Percentiles rank a stretch among this genome's conserved stretches.
These are phyloP conservation scores for Stephanodiscus triporus DNA, from an alignment of 108 stramenopile genomes.

Conservation along the genomic window DNA sequence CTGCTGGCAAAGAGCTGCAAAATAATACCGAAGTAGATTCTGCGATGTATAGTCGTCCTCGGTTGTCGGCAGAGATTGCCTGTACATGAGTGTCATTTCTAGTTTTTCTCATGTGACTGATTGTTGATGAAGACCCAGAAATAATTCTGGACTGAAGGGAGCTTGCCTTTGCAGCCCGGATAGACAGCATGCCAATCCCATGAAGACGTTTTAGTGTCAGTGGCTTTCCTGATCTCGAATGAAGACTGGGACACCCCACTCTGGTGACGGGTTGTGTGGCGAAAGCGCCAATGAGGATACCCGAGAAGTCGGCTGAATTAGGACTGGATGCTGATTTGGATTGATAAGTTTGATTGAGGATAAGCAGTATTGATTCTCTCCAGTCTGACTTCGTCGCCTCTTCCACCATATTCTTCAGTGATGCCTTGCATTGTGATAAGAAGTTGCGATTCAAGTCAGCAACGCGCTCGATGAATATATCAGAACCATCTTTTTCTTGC, in stretches of 20 bases:
- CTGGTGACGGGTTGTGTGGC: not conserved
- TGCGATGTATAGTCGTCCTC: conserved; percentile 67
- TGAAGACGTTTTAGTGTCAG: conserved; percentile 33
- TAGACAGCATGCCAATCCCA: conserved; percentile 39
- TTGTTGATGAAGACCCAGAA: conserved; percentile 34
- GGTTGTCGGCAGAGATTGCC: conserved; percentile 58
- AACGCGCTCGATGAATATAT: conserved; percentile 21
- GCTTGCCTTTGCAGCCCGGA: conserved; percentile 57
- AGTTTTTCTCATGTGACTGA: conserved; percentile 36
- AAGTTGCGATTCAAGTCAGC: conserved; percentile 27
- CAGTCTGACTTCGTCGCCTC: conserved; percentile 37
- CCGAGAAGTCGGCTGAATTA: not conserved
- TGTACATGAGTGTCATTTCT: conserved; percentile 43
- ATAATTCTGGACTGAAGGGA: conserved; percentile 51
- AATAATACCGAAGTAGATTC: conserved; percentile 67
- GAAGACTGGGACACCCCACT: conserved; percentile 18
- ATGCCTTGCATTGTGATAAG: conserved; percentile 24
- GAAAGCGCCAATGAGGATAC: conserved; percentile 2
- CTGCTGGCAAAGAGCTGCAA: conserved; percentile 55
- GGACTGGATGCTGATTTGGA: not conserved
- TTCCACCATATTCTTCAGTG: conserved; percentile 29
- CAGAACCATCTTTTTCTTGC: not conserved
- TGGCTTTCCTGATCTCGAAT: conserved; percentile 33
- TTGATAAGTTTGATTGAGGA: conserved; percentile 27
- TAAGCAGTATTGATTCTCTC: conserved; percentile 28